Base-by-base conservation (phyloP, 257 asterid species). In the Petunia axillaris region DNA sequence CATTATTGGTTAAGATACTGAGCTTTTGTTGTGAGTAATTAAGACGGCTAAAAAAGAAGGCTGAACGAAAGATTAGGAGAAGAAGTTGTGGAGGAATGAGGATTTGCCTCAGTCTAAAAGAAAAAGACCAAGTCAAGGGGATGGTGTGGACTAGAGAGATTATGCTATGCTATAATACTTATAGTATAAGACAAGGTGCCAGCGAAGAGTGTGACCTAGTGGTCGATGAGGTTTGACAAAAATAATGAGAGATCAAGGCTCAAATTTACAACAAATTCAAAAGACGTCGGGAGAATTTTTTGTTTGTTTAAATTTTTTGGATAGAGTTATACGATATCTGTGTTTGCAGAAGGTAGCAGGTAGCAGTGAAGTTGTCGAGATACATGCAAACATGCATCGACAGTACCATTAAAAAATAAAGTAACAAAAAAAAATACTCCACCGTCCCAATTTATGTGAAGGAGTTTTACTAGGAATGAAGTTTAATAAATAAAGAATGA, bases 111-210 rank as follows among this genome's bases (percentile, higher is more conserved):
- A 75, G 63, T 71, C 78, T 82, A 25, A 82, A 77, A 81, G 85
- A 70, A 77, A 83, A 64, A 13, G 84, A 80, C 77, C 60, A 48
- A 70, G 77, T 74, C 70, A 57, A 79, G 74, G 77, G 44, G 68
- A 83, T 84, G 87, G 88, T 81, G 82, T 87, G 80, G 83, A 76
- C 41, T 82, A 83, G 84, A 73, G 35, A 73, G 81, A 77, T 35
- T 10, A 65, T 15, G 76, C 67, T 9, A 46, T 5, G 77, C 2
- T 71, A 71, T 25, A 25, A 25, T 25, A 25, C 50, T 71, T 48
- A 71, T 71, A 71, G 58, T 39, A 3, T 2, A 4, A 43, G 59
- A 25, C 35, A 65, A 14, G 74, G 74, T 39, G 71, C 2, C 9
- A 65, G 2, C 50, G 2, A 65, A 65, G 36, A 25, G 74, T 65